phyloP scores from a whole-genome alignment of 441 rosid species.

The Jatropha podagrica region DNA sequence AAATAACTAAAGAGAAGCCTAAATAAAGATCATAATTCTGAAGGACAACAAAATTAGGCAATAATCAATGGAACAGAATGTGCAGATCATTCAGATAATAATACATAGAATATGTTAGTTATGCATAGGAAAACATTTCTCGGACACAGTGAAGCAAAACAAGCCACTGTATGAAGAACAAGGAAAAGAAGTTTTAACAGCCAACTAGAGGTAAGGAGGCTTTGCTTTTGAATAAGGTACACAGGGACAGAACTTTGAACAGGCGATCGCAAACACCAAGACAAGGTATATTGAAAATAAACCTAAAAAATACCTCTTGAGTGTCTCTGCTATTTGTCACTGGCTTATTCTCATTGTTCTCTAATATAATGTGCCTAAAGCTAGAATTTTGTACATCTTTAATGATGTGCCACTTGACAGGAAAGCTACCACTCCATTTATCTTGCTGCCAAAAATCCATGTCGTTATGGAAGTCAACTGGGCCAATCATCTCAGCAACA shows the following conservation, averaged over 20 bases:
- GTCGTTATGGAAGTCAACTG: constrained; percentile 65
- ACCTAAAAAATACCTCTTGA: constrained; percentile 61
- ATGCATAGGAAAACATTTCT: background rate
- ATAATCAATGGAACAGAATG: background rate
- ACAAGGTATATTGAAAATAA: background rate
- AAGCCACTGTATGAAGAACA: background rate
- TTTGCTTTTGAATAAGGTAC: background rate
- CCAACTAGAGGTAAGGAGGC: background rate
- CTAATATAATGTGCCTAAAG: constrained; percentile 76
- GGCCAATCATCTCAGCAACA: constrained; percentile 85
- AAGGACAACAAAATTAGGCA: background rate
- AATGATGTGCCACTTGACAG: constrained; percentile 85
- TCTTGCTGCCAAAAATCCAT: constrained; percentile 98
- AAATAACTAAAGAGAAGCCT: background rate
- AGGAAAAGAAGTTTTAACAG: background rate
- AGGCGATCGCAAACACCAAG: background rate
- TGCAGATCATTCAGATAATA: background rate
- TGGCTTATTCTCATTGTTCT: constrained; percentile 89
- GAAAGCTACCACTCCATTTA: constrained; percentile 90
- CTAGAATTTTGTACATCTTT: constrained; percentile 77
- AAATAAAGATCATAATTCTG: background rate
- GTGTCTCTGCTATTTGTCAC: constrained; percentile 98
- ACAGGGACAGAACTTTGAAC: background rate
- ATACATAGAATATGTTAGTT: background rate
- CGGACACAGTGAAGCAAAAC: background rate